Evolutionary conservation across 495 filamentous ascomycete species (phyloP).

Genomic region (Chaetomium fimeti): DNA sequence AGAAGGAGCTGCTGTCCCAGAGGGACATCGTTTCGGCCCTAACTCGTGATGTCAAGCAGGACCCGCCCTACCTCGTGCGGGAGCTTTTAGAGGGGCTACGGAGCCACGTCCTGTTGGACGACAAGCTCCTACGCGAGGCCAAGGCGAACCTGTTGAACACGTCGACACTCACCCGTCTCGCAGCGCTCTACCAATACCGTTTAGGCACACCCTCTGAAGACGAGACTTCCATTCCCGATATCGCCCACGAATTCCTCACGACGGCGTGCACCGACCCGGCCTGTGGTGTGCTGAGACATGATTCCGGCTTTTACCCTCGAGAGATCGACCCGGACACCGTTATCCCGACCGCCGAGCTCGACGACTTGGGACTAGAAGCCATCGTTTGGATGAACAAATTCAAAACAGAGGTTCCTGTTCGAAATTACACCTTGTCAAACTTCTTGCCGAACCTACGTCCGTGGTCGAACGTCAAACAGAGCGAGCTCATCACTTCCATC

Average conservation of each 20-base stretch:
- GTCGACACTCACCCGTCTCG: slow-evolving; percentile 66
- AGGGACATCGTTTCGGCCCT: slow-evolving; percentile 66
- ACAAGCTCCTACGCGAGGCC: slow-evolving; percentile 61
- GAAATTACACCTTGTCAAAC: slow-evolving; percentile 69
- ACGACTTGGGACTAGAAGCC: slow-evolving; percentile 69
- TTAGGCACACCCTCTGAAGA: slow-evolving; percentile 31
- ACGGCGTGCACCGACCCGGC: slow-evolving; percentile 68
- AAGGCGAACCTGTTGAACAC: slow-evolving; percentile 73
- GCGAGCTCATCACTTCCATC: slow-evolving; percentile 73
- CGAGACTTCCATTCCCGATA: slow-evolving; percentile 49
- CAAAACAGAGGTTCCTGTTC: slow-evolving; percentile 62
- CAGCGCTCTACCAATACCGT: slow-evolving; percentile 67
- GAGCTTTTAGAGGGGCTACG: slow-evolving; percentile 67
- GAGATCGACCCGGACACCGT: slow-evolving; percentile 57
- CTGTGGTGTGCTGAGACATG: slow-evolving; percentile 65
- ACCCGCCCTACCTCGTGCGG: slow-evolving; percentile 64
- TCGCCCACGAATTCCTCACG: slow-evolving; percentile 69
- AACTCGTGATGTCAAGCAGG: slow-evolving; percentile 67
- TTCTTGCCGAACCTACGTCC: slow-evolving; percentile 80
- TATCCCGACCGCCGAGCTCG: slow-evolving; percentile 40
- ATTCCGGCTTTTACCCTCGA: slow-evolving; percentile 72
- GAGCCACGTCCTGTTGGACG: slow-evolving; percentile 65
- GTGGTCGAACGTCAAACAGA: slow-evolving; percentile 75
- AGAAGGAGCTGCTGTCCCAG: slow-evolving; percentile 72
- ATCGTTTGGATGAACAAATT: slow-evolving; percentile 66